Evolutionary conservation across 2,329 filamentous ascomycete genomes (phyloP), one percentile per base, ranked within the genome.

Genomic region (Cercospora beticola): DNA sequence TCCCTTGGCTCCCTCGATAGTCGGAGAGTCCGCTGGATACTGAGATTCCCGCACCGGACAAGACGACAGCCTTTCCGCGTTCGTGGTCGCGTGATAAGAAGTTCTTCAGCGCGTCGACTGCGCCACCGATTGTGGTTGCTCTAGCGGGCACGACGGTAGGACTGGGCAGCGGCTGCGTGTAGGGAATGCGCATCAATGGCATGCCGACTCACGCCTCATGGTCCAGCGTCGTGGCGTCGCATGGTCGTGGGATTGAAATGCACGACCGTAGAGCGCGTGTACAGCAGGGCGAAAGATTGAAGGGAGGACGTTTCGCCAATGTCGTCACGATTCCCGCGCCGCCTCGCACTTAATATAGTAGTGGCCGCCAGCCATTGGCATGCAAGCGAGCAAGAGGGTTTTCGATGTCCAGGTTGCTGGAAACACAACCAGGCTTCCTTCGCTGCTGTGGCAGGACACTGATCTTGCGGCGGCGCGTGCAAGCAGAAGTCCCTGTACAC

Each of bases 1-100:
- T 98, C 70, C 95, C 95, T 72, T 94, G 92, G 62, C 87, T 85
- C 21, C 95, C 95, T 65, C 95, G 86, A 79, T 99, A 99, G 81
- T 99, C 95, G 31, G 94, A 91, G 33, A 99, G 86, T 0, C 95
- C 95, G 10, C 93, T 97, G 4, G 94, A 92, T 8, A 98, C 94
- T 1, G 93, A 97, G 62, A 99, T 91, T 2, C 95, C 95, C 2
- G 95, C 95, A 10, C 95, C 95, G 0, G 94, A 90, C 49, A 92
- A 82, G 16, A 92, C 81, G 30, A 91, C 84, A 0, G 89, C 89
- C 70, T 90, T 82, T 84, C 84, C 74, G 85, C 81, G 65, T 84
- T 83, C 9, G 84, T 86, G 28, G 80, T 80, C 40, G 60, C 33
- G 82, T 76, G 21, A 57, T 26, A 99, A 86, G 82, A 99, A 98